Evolutionary conservation across 192 early-diverging fungal species (phyloP), one percentile per base, ranked within the genome.

Genomic region (Gigaspora rosea): DNA sequence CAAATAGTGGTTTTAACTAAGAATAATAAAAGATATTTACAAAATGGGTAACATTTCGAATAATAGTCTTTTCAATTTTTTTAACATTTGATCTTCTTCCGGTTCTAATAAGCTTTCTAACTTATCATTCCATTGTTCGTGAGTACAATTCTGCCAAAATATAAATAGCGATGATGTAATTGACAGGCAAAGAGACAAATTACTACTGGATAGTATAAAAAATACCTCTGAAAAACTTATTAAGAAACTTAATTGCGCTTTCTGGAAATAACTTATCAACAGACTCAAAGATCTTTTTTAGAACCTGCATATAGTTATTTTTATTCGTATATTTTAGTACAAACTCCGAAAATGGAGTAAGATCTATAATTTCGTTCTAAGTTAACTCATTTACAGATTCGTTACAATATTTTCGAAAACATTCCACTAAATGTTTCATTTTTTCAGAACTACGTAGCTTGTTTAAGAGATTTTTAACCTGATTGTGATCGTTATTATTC

Each of bases 201-300:
- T 48, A 62, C 36, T 18, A 58, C 73, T 22, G 36, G 22, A 62
- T 61, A 74, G 13, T 74, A 62, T 27, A 32, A 63, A 75, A 0
- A 75, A 74, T 74, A 63, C 58, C 61, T 75, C 58, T 49, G 73
- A 74, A 62, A 74, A 73, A 49, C 59, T 74, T 41, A 18, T 49
- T 11, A 74, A 62, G 46, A 49, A 74, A 74, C 13, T 62, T 13
- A 74, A 74, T 35, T 8, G 58, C 59, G 13, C 3, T 33, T 48
- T 62, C 73, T 11, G 22, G 73, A 62, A 62, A 74, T 15, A 74
- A 62, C 58, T 74, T 46, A 62, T 74, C 20, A n/a, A 62, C 47
- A 62, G 58, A 51, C 36, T 74, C 58, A 74, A 74, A 74, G 50
- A 18, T 74, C 47, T 74, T 57, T 48, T 62, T 74, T 62, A 74